Evolutionary conservation across 2,329 filamentous ascomycete species (phyloP).

Genomic region (Exutisphaerella laricina): DNA sequence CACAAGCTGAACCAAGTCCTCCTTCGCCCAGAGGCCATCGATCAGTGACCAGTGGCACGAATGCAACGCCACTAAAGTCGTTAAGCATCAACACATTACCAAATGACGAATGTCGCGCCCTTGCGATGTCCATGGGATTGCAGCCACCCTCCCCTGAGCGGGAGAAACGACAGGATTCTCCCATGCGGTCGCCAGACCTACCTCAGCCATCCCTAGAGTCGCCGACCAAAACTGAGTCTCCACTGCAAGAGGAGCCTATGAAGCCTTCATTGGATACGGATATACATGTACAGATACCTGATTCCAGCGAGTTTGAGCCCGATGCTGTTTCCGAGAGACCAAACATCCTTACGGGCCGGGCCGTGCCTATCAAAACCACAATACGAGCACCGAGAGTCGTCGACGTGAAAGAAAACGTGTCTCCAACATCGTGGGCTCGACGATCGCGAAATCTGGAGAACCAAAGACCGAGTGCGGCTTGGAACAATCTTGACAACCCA

Average conservation of each 20-base stretch:
- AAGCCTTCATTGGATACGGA: constrained; percentile 6
- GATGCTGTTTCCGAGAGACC: constrained; percentile 8
- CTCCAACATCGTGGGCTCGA: constrained; percentile 12
- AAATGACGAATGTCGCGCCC: constrained; percentile 9
- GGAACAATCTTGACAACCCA: constrained; percentile 13
- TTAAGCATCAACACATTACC: constrained; percentile 26
- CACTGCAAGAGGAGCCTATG: background rate
- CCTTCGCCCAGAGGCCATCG: constrained; percentile 16
- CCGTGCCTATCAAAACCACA: constrained; percentile 9
- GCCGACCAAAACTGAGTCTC: constrained; percentile 1
- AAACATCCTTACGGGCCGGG: constrained; percentile 7
- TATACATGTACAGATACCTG: constrained; percentile 9
- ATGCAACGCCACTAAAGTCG: constrained; percentile 25
- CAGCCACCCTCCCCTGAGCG: constrained; percentile 17
- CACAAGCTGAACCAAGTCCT: constrained; percentile 8
- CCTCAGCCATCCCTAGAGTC: constrained; percentile 12
- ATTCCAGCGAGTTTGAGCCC: constrained; percentile 21
- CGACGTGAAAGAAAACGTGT: constrained; percentile 21
- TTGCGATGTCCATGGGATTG: constrained; percentile 18
- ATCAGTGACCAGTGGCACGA: constrained; percentile 23
- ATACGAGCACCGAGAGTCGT: constrained; percentile 4
- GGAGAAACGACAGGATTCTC: constrained; percentile 18
- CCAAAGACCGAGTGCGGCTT: constrained; percentile 25
- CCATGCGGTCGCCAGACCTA: constrained; percentile 14
- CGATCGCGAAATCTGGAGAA: constrained; percentile 13